These are phyloP conservation scores for Mycena amicta DNA, from an alignment of 768 basidiomycete species.

Conservation along the genomic window DNA sequence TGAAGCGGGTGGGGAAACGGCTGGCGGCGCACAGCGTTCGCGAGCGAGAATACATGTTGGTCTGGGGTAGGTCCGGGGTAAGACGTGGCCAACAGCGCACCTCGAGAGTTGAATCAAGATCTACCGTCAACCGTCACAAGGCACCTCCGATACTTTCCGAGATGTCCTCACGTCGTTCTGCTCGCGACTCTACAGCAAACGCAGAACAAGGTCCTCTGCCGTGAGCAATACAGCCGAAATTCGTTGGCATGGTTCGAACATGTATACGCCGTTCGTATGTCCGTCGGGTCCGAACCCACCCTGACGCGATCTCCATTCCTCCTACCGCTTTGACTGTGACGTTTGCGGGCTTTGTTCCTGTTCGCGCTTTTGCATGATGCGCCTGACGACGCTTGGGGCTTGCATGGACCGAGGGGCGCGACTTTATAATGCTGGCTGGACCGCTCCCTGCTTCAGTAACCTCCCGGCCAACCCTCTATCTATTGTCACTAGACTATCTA, in stretches of 20 bases:
- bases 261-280: too few species aligned
- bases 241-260: too few species aligned
- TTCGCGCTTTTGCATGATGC: neutral
- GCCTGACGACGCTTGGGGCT: neutral
- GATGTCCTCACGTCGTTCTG: too few species aligned
- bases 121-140: neutral
- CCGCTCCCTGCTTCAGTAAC: too few species aligned
- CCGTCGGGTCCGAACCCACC: too few species aligned
- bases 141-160: neutral
- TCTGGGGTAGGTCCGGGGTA: neutral
- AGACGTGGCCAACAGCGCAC: neutral
- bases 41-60: neutral
- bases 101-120: neutral
- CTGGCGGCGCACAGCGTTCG: neutral
- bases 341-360: too few species aligned
- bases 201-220: too few species aligned
- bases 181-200: too few species aligned
- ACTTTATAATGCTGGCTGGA: neutral
- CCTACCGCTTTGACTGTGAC: too few species aligned
- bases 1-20: neutral
- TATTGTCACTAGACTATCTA: neutral
- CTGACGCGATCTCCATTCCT: too few species aligned
- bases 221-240: too few species aligned
- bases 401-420: neutral
- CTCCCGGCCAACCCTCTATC: too few species aligned